Evolutionary conservation across 78 protist genomes (phyloP), one percentile per base, ranked within the genome.

Genomic region (Guillardia theta): DNA sequence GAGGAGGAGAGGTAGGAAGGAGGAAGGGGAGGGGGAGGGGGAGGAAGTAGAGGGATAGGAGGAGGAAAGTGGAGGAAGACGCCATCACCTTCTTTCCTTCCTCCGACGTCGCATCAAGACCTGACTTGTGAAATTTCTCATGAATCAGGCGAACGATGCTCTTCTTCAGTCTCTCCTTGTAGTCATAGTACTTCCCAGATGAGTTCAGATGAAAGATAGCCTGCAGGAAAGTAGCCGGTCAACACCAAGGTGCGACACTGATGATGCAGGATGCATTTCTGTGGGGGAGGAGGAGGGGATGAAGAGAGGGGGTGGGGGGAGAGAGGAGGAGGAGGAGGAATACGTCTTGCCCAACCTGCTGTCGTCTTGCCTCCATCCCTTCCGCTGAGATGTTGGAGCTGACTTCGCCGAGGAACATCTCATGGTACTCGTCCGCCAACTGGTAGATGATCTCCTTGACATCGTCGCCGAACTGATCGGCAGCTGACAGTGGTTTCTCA

Each of bases 141-240:
- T 30, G 5, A 15, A 94, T 95, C 39, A 95, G 0, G 47, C 77
- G 64, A 21, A 88, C 46, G 24, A 95, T 76, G 30, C 88, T 0
- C 27, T 21, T 36, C 92, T 88, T 90, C 45, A 96, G 95, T 62
- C 30, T 2, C 90, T 94, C 95, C 93, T 93, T 77, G 93, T 64
- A 33, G 33, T 22, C 88, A 37, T 8, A 77, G 94, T 64, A 95
- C 22, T 19, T 3, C 39, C 96, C 97, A 15, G 44, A 8, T 21
- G 37, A 30, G 58, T 90, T 48, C 64, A 96, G 95, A 44, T 48
- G 22, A 92, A 87, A 87, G 64, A 78, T 70, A 22, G 62, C 62
- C 33, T 18, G 62, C 62, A 21, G 62, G n/a, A n/a, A n/a, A n/a
- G n/a, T n/a, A n/a, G n/a, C n/a, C n/a, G n/a, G n/a, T n/a, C n/a